phyloP scores from a whole-genome alignment of 257 asterid genomes.

The Verbascum thapsus region DNA sequence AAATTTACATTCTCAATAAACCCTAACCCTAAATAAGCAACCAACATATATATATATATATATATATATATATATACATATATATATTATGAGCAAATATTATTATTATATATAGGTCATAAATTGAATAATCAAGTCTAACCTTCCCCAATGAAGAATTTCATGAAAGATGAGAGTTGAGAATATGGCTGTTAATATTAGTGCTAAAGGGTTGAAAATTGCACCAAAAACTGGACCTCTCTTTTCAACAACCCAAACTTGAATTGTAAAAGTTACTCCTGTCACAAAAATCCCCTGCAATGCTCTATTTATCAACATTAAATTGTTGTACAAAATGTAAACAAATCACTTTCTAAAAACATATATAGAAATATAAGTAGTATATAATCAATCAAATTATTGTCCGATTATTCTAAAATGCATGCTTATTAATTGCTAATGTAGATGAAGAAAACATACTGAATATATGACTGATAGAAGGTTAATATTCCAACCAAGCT shows the following conservation, averaged over 20 bases:
- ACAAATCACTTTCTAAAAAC: no score
- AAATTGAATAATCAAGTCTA: neutral
- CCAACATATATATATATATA: no score
- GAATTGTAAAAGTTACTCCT: slow-evolving; percentile 42
- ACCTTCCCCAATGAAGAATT: slow-evolving; percentile 60
- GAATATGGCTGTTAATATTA: slow-evolving; percentile 46
- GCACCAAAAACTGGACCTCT: slow-evolving; percentile 56
- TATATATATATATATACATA: no score
- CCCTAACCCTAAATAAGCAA: no score
- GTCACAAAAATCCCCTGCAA: slow-evolving; percentile 56
- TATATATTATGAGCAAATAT: no score
- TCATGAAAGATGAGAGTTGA: slow-evolving; percentile 47
- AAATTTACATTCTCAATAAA: no score
- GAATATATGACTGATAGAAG: slow-evolving; percentile 43
- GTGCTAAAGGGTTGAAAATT: slow-evolving; percentile 50
- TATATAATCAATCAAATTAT: no score
- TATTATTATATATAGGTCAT: no score
- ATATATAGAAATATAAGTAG: no score
- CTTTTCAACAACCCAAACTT: slow-evolving; percentile 51
- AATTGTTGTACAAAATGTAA: no score
- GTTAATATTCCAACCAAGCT: slow-evolving; percentile 49
- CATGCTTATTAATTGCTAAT: no score
- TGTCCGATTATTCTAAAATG: no score
- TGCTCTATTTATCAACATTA: neutral
- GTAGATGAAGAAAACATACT: slow-evolving; percentile 32